Conservation (phyloP, 306 rosid species). For the Medicago lupulina region DNA sequence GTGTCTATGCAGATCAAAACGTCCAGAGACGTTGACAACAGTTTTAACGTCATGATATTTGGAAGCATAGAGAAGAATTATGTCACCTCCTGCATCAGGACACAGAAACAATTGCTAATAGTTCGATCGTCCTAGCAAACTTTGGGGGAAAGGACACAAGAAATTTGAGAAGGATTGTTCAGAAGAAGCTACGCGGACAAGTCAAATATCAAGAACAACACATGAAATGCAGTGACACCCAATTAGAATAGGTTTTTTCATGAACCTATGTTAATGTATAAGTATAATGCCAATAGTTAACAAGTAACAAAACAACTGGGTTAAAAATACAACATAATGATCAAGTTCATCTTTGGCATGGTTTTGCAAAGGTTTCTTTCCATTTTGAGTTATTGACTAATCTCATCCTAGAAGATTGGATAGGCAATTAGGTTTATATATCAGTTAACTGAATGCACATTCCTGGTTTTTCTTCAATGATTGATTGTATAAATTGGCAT, state of each 20-base stretch:
- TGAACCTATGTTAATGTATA: no score
- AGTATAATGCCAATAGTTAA: no score
- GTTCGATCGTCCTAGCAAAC: background rate
- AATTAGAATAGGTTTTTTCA: no score
- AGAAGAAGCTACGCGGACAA: background rate
- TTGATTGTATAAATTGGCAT: slow-evolving; percentile 9
- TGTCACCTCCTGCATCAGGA: slow-evolving; percentile 61
- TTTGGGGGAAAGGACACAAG: background rate
- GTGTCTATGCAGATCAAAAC: slow-evolving; percentile 66
- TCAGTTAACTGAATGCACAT: no score
- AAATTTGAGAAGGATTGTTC: background rate
- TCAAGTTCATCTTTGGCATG: no score
- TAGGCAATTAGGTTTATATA: background rate
- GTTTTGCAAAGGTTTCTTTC: no score
- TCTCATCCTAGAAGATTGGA: background rate
- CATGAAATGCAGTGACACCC: background rate
- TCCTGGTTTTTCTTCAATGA: background rate
- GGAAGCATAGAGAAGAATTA: slow-evolving; percentile 75
- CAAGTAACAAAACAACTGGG: no score
- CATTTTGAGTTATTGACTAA: no score
- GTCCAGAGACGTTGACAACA: slow-evolving; percentile 77
- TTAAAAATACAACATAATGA: no score
- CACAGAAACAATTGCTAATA: background rate
- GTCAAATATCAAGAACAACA: background rate
- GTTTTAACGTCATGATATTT: slow-evolving; percentile 58